A percentile compares a stretch with the other conserved stretches of the same genome.
These are phyloP conservation scores for Cyclotella baltica DNA, from an alignment of 108 stramenopile genomes.

Conservation along the genomic window DNA sequence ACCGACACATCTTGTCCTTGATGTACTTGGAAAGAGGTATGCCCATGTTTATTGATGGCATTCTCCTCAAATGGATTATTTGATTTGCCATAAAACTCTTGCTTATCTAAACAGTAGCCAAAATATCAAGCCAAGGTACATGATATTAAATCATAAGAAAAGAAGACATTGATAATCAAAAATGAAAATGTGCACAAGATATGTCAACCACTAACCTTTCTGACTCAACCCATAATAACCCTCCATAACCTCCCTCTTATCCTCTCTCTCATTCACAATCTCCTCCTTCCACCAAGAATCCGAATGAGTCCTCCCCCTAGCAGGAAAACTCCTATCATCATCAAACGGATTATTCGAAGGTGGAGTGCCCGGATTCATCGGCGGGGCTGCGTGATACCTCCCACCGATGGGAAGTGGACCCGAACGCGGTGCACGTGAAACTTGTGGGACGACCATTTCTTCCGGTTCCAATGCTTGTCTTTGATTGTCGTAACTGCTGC, in stretches of 20 bases:
- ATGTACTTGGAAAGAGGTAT: neutral
- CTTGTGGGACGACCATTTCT: conserved; percentile 18
- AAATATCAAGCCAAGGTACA: too few species aligned
- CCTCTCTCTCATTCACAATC: conserved; percentile 34
- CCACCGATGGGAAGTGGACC: neutral
- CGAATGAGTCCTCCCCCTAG: conserved; percentile 26
- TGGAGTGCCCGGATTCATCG: neutral
- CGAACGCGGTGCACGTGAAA: conserved; percentile 13
- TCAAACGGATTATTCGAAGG: conserved; percentile 26
- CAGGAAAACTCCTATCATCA: neutral
- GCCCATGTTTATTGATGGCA: conserved; percentile 1
- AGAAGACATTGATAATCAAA: too few species aligned
- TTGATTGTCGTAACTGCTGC: neutral
- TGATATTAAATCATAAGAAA: too few species aligned
- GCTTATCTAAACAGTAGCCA: too few species aligned
- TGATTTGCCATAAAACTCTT: conserved; percentile 31
- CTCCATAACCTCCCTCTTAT: conserved; percentile 32
- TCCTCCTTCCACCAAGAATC: conserved; percentile 49
- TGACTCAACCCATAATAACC: conserved; percentile 26
- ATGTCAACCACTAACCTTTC: neutral
- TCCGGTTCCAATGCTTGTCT: conserved; percentile 35
- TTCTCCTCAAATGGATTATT: conserved; percentile 35
- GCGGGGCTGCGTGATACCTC: conserved; percentile 16
- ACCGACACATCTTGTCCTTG: conserved; percentile 7
- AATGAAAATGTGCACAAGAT: too few species aligned